phyloP scores from a whole-genome alignment of 208 protist species.

The Crithidia expoeki region DNA sequence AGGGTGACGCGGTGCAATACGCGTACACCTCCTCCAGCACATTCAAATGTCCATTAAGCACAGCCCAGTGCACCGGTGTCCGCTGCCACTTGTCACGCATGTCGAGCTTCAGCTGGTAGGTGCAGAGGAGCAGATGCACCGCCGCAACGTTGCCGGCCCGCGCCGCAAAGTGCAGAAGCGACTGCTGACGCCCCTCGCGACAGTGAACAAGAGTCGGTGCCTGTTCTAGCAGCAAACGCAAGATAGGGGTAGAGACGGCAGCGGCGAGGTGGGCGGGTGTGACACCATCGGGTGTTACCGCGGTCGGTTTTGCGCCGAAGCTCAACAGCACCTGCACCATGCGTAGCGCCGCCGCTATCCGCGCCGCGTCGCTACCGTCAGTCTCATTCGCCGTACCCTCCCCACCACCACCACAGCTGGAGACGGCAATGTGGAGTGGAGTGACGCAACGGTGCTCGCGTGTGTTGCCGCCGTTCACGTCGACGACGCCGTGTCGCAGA shows the following conservation, averaged over 20 bases:
- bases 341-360: slow-evolving; percentile 5
- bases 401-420: slow-evolving; percentile 1
- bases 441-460: slow-evolving; percentile 47
- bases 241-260: slow-evolving; percentile 22
- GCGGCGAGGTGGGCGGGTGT: slow-evolving; percentile 59
- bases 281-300: slow-evolving; percentile 55
- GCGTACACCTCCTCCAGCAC: slow-evolving; percentile 42
- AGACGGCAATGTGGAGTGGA: slow-evolving; percentile 53
- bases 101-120: slow-evolving; percentile 28
- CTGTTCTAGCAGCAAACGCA: slow-evolving; percentile 26
- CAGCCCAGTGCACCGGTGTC: slow-evolving; percentile 65
- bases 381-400: background rate
- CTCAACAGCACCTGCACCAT: slow-evolving; percentile 41
- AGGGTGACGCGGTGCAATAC: background rate
- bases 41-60: slow-evolving; percentile 43
- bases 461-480: slow-evolving; percentile 49
- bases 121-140: slow-evolving; percentile 36
- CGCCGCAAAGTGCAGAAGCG: slow-evolving; percentile 66
- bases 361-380: background rate
- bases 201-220: slow-evolving; percentile 19
- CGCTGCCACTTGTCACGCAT: slow-evolving; percentile 75
- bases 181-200: slow-evolving; percentile 60
- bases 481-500: slow-evolving; percentile 27
- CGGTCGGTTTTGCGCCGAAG: slow-evolving; percentile 41
- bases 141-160: slow-evolving; percentile 35